Conservation (phyloP, 1,284 basidiomycete genomes). For the Sanghuangporus weigelae region DNA sequence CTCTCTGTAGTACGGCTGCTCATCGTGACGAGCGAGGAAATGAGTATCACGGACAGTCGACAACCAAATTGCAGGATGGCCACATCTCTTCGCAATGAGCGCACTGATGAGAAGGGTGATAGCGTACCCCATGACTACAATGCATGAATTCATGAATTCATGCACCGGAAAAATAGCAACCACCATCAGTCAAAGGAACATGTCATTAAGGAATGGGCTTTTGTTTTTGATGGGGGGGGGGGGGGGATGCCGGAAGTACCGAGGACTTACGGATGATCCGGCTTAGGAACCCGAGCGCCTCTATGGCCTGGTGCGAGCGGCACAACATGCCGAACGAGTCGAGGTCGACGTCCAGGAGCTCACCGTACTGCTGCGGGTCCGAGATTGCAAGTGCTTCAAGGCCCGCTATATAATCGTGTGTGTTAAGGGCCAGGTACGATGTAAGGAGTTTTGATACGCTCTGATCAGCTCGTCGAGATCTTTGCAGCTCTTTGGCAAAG, state of each 20-base stretch:
- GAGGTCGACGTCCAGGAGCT: conserved; percentile 1
- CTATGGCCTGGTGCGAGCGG: conserved; percentile 5
- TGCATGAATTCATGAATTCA: not conserved
- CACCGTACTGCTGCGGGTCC: not conserved
- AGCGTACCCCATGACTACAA: conserved; percentile 15
- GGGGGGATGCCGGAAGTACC: not conserved
- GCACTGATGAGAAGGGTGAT: conserved; percentile 18
- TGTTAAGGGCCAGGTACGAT: not conserved
- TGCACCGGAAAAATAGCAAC: not conserved
- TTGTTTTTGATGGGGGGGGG: not conserved
- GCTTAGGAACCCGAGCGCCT: conserved; percentile 11
- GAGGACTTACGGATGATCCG: conserved; percentile 17
- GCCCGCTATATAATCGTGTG: not conserved
- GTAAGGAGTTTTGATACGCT: not conserved
- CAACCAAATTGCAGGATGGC: conserved; percentile 6
- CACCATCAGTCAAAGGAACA: not conserved
- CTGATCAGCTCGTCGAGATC: conserved; percentile 6
- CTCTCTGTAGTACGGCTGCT: not conserved
- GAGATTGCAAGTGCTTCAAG: conserved; percentile 1
- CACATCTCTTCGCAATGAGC: conserved; percentile 6
- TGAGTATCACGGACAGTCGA: conserved; percentile 12
- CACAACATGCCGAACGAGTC: conserved; percentile 9
- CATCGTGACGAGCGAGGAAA: not conserved
- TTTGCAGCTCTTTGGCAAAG: conserved; percentile 2
- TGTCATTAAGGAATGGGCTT: not conserved